Evolutionary conservation across 1,284 basidiomycete species (phyloP).

Genomic region (Naganishia sp.): DNA sequence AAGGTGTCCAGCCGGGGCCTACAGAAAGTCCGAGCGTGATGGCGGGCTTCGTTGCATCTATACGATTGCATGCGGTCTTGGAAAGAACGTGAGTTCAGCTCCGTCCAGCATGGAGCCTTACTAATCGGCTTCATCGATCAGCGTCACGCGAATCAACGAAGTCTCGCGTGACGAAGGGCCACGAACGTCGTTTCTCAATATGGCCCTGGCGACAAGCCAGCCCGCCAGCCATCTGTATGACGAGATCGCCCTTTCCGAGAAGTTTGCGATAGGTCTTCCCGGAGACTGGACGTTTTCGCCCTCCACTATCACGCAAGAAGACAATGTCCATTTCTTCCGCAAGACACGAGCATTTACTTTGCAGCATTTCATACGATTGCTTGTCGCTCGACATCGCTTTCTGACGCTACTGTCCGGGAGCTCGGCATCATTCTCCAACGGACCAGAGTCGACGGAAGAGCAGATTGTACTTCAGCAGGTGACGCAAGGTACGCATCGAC

Average conservation of each 20-base stretch:
- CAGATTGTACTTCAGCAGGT: conserved; percentile 38
- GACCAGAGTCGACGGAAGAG: conserved; percentile 14
- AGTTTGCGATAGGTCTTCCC: conserved; percentile 39
- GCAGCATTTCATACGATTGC: conserved; percentile 41
- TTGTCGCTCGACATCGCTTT: conserved; percentile 40
- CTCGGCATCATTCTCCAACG: conserved; percentile 3
- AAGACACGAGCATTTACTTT: conserved; percentile 42
- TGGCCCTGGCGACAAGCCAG: conserved; percentile 33
- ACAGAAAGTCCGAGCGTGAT: conserved; percentile 41
- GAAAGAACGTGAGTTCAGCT: conserved; percentile 38
- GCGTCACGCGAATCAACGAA: conserved; percentile 37
- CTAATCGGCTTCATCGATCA: background rate
- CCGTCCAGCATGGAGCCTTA: background rate
- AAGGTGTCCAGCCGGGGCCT: conserved; percentile 41
- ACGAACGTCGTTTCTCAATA: conserved; percentile 34
- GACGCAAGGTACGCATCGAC: conserved; percentile 36
- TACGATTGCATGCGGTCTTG: conserved; percentile 43
- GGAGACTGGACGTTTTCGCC: conserved; percentile 44
- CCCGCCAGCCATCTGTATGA: conserved; percentile 35
- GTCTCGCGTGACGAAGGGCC: conserved; percentile 26
- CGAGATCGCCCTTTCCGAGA: conserved; percentile 39
- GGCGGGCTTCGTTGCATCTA: conserved; percentile 41
- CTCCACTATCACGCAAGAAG: conserved; percentile 40
- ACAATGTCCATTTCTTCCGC: conserved; percentile 45
- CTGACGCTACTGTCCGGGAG: conserved; percentile 36